These are phyloP conservation scores for Hanseniaspora thailandica DNA, from an alignment of 805 yeast species.

Conservation along the genomic window DNA sequence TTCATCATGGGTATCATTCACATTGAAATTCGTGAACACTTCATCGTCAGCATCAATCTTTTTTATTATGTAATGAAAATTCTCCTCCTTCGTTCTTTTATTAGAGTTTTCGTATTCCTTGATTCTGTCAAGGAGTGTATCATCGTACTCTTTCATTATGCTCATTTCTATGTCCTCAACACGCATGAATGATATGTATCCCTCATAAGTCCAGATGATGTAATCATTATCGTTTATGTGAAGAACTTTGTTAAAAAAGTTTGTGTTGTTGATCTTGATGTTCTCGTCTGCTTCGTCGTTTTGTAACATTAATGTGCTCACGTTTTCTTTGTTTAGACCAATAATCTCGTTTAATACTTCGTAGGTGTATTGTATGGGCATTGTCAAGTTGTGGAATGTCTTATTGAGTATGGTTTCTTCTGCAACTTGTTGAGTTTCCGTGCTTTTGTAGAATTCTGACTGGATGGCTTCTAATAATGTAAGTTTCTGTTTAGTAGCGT, in stretches of 20 bases:
- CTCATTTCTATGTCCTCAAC: background rate
- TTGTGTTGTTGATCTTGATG: background rate
- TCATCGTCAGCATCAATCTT: background rate
- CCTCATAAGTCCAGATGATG: background rate
- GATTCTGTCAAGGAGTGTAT: background rate
- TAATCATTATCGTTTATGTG: background rate
- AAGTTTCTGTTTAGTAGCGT: background rate
- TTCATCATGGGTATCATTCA: background rate
- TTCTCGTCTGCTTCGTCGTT: background rate
- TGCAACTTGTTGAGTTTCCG: background rate
- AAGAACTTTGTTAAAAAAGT: background rate
- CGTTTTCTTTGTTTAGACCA: background rate
- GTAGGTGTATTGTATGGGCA: conserved; percentile 2
- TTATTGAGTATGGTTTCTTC: background rate
- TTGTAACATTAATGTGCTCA: background rate
- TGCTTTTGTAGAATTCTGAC: background rate
- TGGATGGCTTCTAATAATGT: background rate
- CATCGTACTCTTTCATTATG: conserved; percentile 1
- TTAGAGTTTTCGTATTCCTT: background rate
- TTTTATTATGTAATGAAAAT: conserved; percentile 2
- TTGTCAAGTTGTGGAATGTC: background rate
- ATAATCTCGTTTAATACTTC: conserved; percentile 7
- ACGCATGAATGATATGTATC: background rate
- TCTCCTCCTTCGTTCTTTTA: background rate
- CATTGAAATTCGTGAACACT: background rate